phyloP scores from a whole-genome alignment of 495 filamentous ascomycete genomes.

The Bacidia gigantensis region DNA sequence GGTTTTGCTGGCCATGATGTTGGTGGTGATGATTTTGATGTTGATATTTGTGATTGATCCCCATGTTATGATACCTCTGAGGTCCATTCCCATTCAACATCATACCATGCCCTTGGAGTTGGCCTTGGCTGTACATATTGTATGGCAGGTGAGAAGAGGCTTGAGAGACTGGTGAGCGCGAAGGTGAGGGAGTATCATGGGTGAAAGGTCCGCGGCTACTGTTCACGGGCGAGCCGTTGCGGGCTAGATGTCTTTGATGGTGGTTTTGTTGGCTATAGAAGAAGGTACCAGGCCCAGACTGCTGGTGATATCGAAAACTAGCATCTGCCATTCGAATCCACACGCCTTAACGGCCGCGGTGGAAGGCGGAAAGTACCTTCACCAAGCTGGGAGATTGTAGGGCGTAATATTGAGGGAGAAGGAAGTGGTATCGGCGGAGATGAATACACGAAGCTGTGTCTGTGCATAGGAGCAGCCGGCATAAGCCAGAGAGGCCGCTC shows the following conservation, averaged over 20 bases:
- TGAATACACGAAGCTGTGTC: neutral
- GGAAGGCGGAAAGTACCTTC: neutral
- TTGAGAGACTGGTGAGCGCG: slow-evolving; percentile 56
- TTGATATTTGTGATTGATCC: slow-evolving; percentile 57
- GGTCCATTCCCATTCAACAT: slow-evolving; percentile 55
- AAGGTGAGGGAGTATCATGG: slow-evolving; percentile 53
- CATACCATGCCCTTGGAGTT: slow-evolving; percentile 69
- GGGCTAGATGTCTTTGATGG: slow-evolving; percentile 37
- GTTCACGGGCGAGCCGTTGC: slow-evolving; percentile 44
- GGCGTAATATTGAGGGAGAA: neutral
- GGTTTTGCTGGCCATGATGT: slow-evolving; percentile 48
- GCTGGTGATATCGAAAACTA: slow-evolving; percentile 53
- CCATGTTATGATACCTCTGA: slow-evolving; percentile 53
- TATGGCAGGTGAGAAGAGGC: slow-evolving; percentile 50
- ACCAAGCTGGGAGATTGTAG: neutral
- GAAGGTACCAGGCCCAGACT: slow-evolving; percentile 50
- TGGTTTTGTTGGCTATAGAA: slow-evolving; percentile 43
- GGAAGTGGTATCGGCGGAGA: neutral
- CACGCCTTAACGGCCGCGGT: neutral
- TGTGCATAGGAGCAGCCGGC: neutral
- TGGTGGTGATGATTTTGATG: slow-evolving; percentile 56
- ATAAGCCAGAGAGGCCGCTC: neutral
- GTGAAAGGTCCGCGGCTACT: slow-evolving; percentile 24
- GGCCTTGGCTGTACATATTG: slow-evolving; percentile 71
- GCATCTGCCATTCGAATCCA: slow-evolving; percentile 67